Percentiles rank a stretch among this genome's conserved stretches.
Evolutionary conservation across 108 stramenopile species (phyloP).

Genomic region (Asterionellopsis glacialis): DNA sequence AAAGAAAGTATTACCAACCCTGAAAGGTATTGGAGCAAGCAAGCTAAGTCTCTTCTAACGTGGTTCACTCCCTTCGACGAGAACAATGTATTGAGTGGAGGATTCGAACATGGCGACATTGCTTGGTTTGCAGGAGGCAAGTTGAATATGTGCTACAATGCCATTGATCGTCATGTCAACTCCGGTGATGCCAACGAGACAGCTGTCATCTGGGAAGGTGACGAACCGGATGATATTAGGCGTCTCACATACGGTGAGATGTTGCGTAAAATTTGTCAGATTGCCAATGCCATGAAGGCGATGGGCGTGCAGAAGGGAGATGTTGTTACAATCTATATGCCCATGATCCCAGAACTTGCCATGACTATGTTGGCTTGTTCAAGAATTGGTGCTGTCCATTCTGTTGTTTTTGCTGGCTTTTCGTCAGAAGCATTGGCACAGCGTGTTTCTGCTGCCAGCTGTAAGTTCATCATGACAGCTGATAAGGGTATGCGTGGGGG

Average conservation of each 20-base stretch:
- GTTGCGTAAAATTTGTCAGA: conserved; percentile 65
- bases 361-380: conserved; percentile 98
- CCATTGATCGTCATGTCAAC: conserved; percentile 72
- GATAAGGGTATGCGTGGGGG: conserved; percentile 83
- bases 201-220: conserved; percentile 74
- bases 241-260: conserved; percentile 73
- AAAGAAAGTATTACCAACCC: conserved; percentile 49
- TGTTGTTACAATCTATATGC: conserved; percentile 97
- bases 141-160: conserved; percentile 84
- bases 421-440: conserved; percentile 88
- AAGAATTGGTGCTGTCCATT: conserved; percentile 94
- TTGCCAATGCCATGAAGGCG: conserved; percentile 88
- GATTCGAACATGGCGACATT: conserved; percentile 55
- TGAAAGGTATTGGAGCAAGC: conserved; percentile 53
- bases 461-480: conserved; percentile 82
- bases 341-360: conserved; percentile 96
- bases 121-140: conserved; percentile 82
- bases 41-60: conserved; percentile 50
- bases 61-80: conserved; percentile 57
- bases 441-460: conserved; percentile 80
- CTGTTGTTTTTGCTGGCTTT: conserved; percentile 99
- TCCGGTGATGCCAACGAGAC: conserved; percentile 61
- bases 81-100: conserved; percentile 38
- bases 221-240: conserved; percentile 73
- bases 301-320: conserved; percentile 86